These are phyloP conservation scores for Pythium phragmitis DNA, from an alignment of 352 stramenopile species.

Conservation along the genomic window DNA sequence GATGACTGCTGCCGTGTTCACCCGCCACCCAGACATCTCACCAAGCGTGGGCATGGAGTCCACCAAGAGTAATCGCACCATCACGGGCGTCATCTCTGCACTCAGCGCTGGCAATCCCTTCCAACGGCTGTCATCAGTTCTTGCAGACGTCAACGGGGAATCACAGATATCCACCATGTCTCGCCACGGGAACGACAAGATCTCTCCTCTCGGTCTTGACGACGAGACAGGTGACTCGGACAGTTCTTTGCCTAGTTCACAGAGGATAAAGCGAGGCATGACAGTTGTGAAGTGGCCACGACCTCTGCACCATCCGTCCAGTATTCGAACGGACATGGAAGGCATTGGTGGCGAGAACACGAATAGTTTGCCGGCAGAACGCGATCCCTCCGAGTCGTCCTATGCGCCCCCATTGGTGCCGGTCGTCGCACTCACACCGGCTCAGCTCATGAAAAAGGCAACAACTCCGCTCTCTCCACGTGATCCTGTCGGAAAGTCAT, in stretches of 20 bases:
- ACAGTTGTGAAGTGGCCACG: background rate
- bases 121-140: slow-evolving; percentile 29
- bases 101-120: slow-evolving; percentile 26
- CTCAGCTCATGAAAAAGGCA: slow-evolving; percentile 53
- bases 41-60: slow-evolving; percentile 32
- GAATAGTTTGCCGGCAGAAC: background rate
- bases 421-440: slow-evolving; percentile 46
- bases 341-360: slow-evolving; percentile 1
- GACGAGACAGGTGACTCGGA: slow-evolving; percentile 26
- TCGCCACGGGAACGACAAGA: slow-evolving; percentile 22
- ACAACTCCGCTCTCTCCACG: slow-evolving; percentile 28
- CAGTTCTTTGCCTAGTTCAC: background rate
- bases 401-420: slow-evolving; percentile 15
- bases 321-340: slow-evolving; percentile 11
- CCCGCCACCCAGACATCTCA: slow-evolving; percentile 48
- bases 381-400: slow-evolving; percentile 3
- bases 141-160: slow-evolving; percentile 9
- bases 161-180: background rate
- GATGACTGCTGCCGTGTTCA: slow-evolving; percentile 42
- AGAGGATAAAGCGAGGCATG: background rate
- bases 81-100: slow-evolving; percentile 33
- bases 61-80: slow-evolving; percentile 38
- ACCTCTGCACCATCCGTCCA: slow-evolving; percentile 20
- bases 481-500: slow-evolving; percentile 18
- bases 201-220: slow-evolving; percentile 24